Percentiles rank a stretch among this genome's conserved stretches.
Conservation (phyloP, 2,329 filamentous ascomycete species). For the Chrysosporium queenslandicum region DNA sequence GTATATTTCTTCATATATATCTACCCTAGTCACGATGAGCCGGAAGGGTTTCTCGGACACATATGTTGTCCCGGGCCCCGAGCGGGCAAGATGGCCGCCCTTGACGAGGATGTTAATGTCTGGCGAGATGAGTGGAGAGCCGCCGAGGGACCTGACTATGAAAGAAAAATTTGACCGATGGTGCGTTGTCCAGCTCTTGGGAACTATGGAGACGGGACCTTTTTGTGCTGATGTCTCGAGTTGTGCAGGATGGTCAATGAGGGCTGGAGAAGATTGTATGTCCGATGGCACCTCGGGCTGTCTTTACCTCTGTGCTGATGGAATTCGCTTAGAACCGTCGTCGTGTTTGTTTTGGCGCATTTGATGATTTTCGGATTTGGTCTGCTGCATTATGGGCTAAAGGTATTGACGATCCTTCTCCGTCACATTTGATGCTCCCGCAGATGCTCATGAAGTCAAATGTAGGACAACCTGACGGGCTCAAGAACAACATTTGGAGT, state of each 20-base stretch:
- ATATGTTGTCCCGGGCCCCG: constrained; percentile 27
- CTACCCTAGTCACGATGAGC: constrained; percentile 1
- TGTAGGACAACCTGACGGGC: constrained; percentile 53
- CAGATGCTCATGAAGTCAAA: not conserved
- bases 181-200: constrained; percentile 18
- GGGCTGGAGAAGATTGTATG: constrained; percentile 69
- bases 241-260: constrained; percentile 66
- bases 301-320: constrained; percentile 38
- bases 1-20: not conserved
- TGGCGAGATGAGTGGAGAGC: constrained; percentile 68
- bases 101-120: constrained; percentile 74
- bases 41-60: not conserved
- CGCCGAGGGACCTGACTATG: constrained; percentile 55
- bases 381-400: constrained; percentile 68
- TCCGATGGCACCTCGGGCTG: not conserved
- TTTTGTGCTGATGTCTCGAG: not conserved
- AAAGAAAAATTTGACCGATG: constrained; percentile 69
- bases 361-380: constrained; percentile 69
- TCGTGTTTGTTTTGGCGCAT: constrained; percentile 63
- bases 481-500: constrained; percentile 61
- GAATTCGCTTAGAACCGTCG: constrained; percentile 53
- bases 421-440: not conserved
- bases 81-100: constrained; percentile 72
- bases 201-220: not conserved
- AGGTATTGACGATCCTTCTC: constrained; percentile 33